A percentile compares a stretch with the other conserved stretches of the same genome.
These are phyloP conservation scores for Auricularia heimuer DNA, from an alignment of 768 basidiomycete genomes.

Conservation along the genomic window DNA sequence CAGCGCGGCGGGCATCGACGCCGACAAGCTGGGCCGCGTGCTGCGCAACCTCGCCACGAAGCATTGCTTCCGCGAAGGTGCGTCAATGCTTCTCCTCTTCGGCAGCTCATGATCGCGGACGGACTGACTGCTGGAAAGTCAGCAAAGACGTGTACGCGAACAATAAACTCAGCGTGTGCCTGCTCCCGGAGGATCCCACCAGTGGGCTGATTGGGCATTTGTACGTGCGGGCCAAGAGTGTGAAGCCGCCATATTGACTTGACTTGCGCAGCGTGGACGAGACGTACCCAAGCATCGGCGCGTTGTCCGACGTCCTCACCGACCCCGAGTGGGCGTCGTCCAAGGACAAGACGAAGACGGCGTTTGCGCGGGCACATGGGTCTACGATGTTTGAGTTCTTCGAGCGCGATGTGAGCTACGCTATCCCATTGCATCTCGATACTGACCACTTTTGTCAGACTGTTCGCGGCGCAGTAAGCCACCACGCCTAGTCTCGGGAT, in stretches of 20 bases:
- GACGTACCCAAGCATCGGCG: constrained; percentile 14
- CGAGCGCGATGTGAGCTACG: not conserved
- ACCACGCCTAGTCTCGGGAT: too few relatives aligned
- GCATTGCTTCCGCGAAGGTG: constrained; percentile 33
- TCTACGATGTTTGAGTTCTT: not conserved
- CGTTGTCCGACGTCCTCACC: constrained; percentile 26
- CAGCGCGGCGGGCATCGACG: constrained; percentile 22
- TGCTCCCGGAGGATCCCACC: constrained; percentile 25
- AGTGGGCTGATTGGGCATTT: constrained; percentile 17
- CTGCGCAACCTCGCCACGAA: constrained; percentile 31
- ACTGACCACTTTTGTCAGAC: not conserved
- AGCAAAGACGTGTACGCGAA: constrained; percentile 30
- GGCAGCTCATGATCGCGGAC: too few relatives aligned
- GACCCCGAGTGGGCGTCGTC: constrained; percentile 19
- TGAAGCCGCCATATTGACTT: not conserved
- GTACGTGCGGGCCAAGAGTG: constrained; percentile 12
- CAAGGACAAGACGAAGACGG: not conserved
- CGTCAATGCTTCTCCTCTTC: too few relatives aligned
- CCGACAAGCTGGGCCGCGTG: constrained; percentile 29
- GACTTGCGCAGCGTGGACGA: constrained; percentile 10
- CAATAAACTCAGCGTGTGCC: constrained; percentile 29
- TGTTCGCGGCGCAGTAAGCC: too few relatives aligned
- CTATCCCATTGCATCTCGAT: too few relatives aligned
- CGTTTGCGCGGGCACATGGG: not conserved
- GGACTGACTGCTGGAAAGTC: too few relatives aligned